Evolutionary conservation across 768 basidiomycete species (phyloP).

Genomic region (Kwoniella europaea): DNA sequence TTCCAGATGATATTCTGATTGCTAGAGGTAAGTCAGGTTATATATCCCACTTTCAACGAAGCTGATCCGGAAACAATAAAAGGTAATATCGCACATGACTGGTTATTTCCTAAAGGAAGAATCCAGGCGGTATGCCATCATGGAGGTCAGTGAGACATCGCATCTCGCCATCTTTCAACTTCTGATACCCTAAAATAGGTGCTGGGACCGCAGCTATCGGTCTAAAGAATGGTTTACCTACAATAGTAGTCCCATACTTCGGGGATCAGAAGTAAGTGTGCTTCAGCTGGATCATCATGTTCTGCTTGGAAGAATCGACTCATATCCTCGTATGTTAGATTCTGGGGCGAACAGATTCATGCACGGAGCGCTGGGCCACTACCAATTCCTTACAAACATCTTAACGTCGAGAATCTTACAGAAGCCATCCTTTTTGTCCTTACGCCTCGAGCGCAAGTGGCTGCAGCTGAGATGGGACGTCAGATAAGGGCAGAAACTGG

Average conservation of each 20-base stretch:
- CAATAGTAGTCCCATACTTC: constrained; percentile 65
- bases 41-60: background rate
- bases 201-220: constrained; percentile 71
- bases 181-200: constrained; percentile 9
- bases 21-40: constrained; percentile 49
- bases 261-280: constrained; percentile 63
- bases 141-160: constrained; percentile 59
- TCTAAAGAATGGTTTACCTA: constrained; percentile 65
- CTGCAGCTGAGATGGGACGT: constrained; percentile 63
- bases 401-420: constrained; percentile 62
- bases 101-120: constrained; percentile 62
- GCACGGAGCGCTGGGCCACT: constrained; percentile 28
- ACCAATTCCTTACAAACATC: constrained; percentile 62
- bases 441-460: constrained; percentile 61
- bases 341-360: constrained; percentile 38
- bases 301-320: background rate
- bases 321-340: constrained; percentile 12
- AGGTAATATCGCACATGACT: constrained; percentile 68
- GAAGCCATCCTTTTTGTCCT: constrained; percentile 64
- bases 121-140: constrained; percentile 68
- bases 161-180: background rate
- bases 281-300: background rate
- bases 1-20: constrained; percentile 65
- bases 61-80: constrained; percentile 2
- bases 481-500: constrained; percentile 62